Percentiles rank a stretch among this genome's conserved stretches.
Conservation (phyloP, 495 filamentous ascomycete species). For the Lichina pygmaea region DNA sequence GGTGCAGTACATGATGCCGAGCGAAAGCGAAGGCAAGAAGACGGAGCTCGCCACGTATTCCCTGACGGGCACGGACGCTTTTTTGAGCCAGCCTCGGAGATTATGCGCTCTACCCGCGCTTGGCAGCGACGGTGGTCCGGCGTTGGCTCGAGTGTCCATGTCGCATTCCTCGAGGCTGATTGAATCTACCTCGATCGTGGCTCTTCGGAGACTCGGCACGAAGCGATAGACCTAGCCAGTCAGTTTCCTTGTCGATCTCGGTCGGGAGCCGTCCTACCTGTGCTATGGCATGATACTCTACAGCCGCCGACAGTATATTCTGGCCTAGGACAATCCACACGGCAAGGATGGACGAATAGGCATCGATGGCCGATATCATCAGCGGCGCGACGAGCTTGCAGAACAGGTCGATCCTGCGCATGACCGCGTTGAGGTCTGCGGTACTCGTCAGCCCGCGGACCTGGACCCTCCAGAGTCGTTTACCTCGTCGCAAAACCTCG, state of each 20-base stretch:
- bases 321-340: slow-evolving; percentile 13
- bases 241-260: background rate
- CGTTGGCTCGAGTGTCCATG: background rate
- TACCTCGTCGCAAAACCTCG: slow-evolving; percentile 14
- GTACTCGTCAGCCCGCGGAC: background rate
- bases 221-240: background rate
- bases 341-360: slow-evolving; percentile 11
- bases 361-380: slow-evolving; percentile 10
- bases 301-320: slow-evolving; percentile 16
- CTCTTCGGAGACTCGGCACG: background rate
- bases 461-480: background rate
- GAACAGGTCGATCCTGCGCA: slow-evolving; percentile 44
- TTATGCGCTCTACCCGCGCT: background rate
- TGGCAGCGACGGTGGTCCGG: background rate
- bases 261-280: slow-evolving; percentile 9
- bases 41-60: slow-evolving; percentile 11
- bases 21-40: slow-evolving; percentile 15
- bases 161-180: background rate
- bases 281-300: slow-evolving; percentile 32
- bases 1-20: slow-evolving; percentile 16
- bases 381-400: slow-evolving; percentile 41
- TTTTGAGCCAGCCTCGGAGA: background rate
- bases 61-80: background rate
- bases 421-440: slow-evolving; percentile 27
- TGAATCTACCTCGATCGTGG: background rate